phyloP scores from a whole-genome alignment of 129 eudicot species.

The Sambucus nigra region DNA sequence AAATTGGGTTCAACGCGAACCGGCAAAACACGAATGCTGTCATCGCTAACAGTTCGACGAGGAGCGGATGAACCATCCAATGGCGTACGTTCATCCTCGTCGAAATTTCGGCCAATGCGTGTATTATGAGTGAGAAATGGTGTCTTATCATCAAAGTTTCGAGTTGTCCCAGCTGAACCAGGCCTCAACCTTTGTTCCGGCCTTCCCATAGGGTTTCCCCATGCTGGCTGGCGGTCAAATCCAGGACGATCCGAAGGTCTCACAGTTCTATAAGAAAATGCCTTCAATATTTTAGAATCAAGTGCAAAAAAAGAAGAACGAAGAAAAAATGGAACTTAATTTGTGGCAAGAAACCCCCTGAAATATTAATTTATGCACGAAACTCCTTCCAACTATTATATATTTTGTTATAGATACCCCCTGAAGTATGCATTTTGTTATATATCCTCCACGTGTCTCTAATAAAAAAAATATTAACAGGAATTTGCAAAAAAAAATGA shows the following conservation, averaged over 20 bases:
- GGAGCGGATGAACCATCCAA: conserved; percentile 63
- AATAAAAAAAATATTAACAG: no score
- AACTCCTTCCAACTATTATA: no score
- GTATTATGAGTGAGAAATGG: conserved; percentile 46
- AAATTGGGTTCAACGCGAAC: conserved; percentile 33
- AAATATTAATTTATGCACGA: no score
- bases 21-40: conserved; percentile 28
- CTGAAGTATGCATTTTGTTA: no score
- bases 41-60: conserved; percentile 71
- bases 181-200: conserved; percentile 69
- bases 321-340: no score
- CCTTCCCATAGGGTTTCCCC: conserved; percentile 68
- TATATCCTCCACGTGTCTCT: no score
- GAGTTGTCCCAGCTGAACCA: conserved; percentile 69
- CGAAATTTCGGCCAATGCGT: conserved; percentile 75
- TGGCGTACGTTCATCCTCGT: conserved; percentile 92
- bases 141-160: conserved; percentile 63
- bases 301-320: no score
- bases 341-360: no score
- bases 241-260: conserved; percentile 69
- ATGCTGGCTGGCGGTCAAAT: conserved; percentile 42
- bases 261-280: conserved; percentile 37
- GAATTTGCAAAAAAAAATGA: no score
- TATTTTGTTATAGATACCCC: no score
- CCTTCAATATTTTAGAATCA: no score